These are phyloP conservation scores for Trapa bicornis DNA, from an alignment of 345 rosid genomes.

Conservation along the genomic window DNA sequence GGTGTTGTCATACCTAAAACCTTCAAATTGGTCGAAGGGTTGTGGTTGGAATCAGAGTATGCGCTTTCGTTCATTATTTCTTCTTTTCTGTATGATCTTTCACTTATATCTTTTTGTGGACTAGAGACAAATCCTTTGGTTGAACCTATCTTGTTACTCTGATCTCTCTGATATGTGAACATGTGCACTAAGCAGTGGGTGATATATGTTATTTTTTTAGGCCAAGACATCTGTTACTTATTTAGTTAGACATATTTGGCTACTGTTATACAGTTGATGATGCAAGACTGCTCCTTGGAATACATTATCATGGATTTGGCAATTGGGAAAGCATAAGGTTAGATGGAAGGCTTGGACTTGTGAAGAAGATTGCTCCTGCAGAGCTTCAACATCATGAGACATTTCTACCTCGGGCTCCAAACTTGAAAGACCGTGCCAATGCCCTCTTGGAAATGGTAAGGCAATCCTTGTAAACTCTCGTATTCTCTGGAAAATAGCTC, in stretches of 20 bases:
- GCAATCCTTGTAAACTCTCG: neutral
- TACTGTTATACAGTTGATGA: slow-evolving; percentile 57
- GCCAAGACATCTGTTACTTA: neutral
- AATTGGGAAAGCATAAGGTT: slow-evolving; percentile 96
- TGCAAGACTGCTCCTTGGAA: slow-evolving; percentile 95
- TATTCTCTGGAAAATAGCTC: neutral
- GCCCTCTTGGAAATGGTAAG: slow-evolving; percentile 94
- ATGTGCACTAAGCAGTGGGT: neutral
- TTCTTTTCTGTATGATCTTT: neutral
- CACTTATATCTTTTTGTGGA: neutral
- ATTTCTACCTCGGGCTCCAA: slow-evolving; percentile 96
- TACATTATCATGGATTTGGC: slow-evolving; percentile 85
- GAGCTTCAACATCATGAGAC: slow-evolving; percentile 99
- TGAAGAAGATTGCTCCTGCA: slow-evolving; percentile 93
- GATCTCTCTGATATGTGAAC: neutral
- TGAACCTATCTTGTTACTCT: neutral
- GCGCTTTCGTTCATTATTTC: slow-evolving; percentile 8
- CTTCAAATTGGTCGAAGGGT: slow-evolving; percentile 99
- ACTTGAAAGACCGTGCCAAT: slow-evolving; percentile 92
- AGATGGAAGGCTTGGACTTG: slow-evolving; percentile 86
- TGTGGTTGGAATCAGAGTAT: slow-evolving; percentile 98
- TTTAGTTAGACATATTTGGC: neutral
- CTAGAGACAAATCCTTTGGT: neutral
- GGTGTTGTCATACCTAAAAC: slow-evolving; percentile 72
- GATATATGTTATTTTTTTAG: neutral